A percentile compares a stretch with the other conserved stretches of the same genome.
phyloP scores from a whole-genome alignment of 2,329 filamentous ascomycete genomes.

The Nemania sp. region DNA sequence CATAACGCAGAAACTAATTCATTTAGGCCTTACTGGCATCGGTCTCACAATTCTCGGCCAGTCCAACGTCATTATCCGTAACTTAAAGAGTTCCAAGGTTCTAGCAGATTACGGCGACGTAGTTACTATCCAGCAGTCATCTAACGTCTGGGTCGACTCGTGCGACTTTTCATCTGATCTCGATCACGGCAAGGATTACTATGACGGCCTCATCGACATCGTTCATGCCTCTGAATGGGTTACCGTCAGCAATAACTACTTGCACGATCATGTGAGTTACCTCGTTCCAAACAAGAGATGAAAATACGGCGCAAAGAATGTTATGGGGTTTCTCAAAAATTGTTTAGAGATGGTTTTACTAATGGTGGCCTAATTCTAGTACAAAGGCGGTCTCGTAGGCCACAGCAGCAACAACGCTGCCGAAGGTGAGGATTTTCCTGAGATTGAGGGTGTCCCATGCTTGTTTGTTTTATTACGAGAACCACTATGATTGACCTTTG shows the following conservation, averaged over 20 bases:
- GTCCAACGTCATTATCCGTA: constrained; percentile 65
- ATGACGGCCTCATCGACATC: constrained; percentile 70
- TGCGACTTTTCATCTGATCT: constrained; percentile 65
- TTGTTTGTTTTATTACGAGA: not conserved
- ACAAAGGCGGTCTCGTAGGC: constrained; percentile 70
- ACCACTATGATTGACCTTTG: constrained; percentile 5
- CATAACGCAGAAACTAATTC: not conserved
- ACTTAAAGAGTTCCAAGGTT: constrained; percentile 61
- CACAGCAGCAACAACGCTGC: constrained; percentile 66
- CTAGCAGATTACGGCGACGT: constrained; percentile 58
- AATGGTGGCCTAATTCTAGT: constrained; percentile 55
- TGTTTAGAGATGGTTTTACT: not conserved
- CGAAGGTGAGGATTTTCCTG: constrained; percentile 50
- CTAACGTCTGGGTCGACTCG: constrained; percentile 69
- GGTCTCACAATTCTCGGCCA: constrained; percentile 60
- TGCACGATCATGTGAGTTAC: constrained; percentile 57
- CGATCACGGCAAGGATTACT: constrained; percentile 69
- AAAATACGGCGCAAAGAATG: not conserved
- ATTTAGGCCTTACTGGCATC: constrained; percentile 53
- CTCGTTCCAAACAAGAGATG: no score
- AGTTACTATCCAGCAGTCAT: constrained; percentile 57
- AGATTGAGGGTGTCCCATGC: no score
- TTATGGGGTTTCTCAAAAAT: not conserved
- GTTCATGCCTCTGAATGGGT: constrained; percentile 68
- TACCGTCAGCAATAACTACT: constrained; percentile 55